Conservation (phyloP, 805 yeast species). For the Yamadazyma insecticola region DNA sequence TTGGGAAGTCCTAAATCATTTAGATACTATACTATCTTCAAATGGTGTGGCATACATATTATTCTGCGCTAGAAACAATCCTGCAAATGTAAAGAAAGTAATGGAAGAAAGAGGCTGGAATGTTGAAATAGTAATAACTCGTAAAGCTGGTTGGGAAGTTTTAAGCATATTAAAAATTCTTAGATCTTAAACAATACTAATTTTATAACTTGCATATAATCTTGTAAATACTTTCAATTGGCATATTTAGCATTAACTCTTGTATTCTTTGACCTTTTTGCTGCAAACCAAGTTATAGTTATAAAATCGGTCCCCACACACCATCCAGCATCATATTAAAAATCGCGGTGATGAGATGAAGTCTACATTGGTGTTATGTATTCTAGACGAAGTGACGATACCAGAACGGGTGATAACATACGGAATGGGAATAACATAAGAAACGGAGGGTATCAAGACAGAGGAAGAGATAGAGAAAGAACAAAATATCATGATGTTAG, state of each 20-base stretch:
- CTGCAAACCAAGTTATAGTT: no score
- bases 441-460: conserved; percentile 1
- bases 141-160: conserved; percentile 97
- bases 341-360: no score
- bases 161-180: conserved; percentile 68
- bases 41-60: conserved; percentile 80
- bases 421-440: conserved; percentile 1
- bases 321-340: no score
- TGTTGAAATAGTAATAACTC: conserved; percentile 46
- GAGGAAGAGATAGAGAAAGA: neutral
- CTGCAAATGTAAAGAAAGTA: conserved; percentile 48
- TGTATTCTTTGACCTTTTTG: no score
- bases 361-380: no score
- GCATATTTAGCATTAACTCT: no score
- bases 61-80: conserved; percentile 89
- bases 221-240: no score
- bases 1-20: conserved; percentile 48
- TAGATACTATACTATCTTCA: conserved; percentile 49
- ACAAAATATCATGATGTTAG: no score
- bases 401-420: conserved; percentile 2
- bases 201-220: no score
- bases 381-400: conserved; percentile 5
- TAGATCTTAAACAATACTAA: no score
- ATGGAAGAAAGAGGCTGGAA: conserved; percentile 54
- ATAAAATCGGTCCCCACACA: no score